These are phyloP conservation scores for Heliocybe sulcata DNA, from an alignment of 1,284 basidiomycete species.

Conservation along the genomic window DNA sequence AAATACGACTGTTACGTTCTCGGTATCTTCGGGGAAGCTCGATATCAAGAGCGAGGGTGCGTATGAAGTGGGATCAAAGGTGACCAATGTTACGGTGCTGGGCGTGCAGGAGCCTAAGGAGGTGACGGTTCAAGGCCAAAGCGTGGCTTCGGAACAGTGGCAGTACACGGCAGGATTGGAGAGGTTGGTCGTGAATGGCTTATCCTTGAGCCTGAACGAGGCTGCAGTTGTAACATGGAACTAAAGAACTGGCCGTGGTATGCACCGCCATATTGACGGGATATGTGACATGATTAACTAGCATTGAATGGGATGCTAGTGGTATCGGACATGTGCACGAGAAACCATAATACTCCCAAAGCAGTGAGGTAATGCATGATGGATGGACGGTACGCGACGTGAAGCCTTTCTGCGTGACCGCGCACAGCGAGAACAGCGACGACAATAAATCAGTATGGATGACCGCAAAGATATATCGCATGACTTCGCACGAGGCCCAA, in stretches of 20 bases:
- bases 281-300: no score
- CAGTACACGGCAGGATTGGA: neutral
- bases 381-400: no score
- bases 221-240: neutral
- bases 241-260: no score
- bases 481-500: no score
- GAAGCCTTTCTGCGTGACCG: no score
- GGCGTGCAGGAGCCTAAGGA: constrained; percentile 20
- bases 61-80: constrained; percentile 33
- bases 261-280: no score
- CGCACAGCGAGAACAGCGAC: no score
- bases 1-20: constrained; percentile 36
- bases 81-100: constrained; percentile 41
- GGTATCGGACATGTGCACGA: no score
- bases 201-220: constrained; percentile 2
- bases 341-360: no score
- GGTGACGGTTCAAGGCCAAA: neutral
- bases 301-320: constrained; percentile 3
- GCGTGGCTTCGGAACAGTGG: neutral
- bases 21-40: constrained; percentile 23
- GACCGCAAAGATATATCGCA: no score
- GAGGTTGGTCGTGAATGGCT: constrained; percentile 1
- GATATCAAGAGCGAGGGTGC: constrained; percentile 30
- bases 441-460: no score
- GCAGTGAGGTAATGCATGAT: no score